Evolutionary conservation across 2,329 filamentous ascomycete genomes (phyloP).

Genomic region (Apiospora aurea): DNA sequence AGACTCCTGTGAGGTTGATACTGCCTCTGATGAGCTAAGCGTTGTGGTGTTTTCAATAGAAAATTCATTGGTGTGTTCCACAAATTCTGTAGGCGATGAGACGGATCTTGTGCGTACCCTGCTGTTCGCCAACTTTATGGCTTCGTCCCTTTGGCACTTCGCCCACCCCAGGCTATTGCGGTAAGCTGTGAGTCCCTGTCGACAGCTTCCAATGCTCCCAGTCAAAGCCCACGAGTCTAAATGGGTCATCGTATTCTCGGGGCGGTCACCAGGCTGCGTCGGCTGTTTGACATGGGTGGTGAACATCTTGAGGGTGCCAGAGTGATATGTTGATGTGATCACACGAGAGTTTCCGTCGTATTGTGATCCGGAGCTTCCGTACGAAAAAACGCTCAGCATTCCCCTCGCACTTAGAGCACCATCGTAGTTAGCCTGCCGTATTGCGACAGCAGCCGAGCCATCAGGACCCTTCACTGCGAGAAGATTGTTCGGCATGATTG

Average conservation of each 20-base stretch:
- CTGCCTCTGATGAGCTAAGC: no score
- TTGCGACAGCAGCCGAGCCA: slow-evolving; percentile 31
- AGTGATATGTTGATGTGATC: neutral
- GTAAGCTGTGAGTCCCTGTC: neutral
- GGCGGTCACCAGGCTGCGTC: neutral
- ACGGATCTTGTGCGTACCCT: neutral
- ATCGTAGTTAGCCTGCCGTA: slow-evolving; percentile 37
- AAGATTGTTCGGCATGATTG: slow-evolving; percentile 34
- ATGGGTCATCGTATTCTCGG: slow-evolving; percentile 24
- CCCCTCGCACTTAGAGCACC: slow-evolving; percentile 25
- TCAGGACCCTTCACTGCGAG: neutral
- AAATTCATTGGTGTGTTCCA: no score
- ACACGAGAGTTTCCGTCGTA: neutral
- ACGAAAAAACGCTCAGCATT: slow-evolving; percentile 26
- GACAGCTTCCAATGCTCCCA: slow-evolving; percentile 3
- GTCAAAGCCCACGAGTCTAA: slow-evolving; percentile 21
- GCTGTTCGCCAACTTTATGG: neutral
- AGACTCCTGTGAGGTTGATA: no score
- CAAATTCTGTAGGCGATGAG: no score
- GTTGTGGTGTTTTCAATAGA: no score
- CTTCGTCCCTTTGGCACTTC: neutral
- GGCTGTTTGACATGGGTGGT: neutral
- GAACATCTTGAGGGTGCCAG: neutral
- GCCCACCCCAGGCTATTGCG: neutral
- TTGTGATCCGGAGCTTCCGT: neutral